Conservation (phyloP, 2,329 filamentous ascomycete genomes). For the Aspergillus ochraceus region DNA sequence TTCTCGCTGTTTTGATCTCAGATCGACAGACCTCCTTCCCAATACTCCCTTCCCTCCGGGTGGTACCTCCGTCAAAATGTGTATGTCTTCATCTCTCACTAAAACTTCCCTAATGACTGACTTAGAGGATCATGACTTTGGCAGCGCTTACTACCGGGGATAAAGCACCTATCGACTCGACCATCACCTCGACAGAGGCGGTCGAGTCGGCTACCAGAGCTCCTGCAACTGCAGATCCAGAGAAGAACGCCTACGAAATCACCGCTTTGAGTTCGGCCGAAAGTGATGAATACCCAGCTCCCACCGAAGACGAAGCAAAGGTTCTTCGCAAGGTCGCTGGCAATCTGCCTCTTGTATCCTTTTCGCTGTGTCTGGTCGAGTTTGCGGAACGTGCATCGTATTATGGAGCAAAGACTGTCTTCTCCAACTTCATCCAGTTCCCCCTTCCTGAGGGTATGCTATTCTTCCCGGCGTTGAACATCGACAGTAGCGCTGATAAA, state of each 20-base stretch:
- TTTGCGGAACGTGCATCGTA: constrained; percentile 63
- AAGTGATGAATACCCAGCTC: constrained; percentile 32
- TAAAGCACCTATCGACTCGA: background rate
- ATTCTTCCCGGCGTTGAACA: constrained; percentile 40
- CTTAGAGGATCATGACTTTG: background rate
- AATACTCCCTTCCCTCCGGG: background rate
- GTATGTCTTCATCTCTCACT: background rate
- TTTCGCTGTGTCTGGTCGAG: constrained; percentile 59
- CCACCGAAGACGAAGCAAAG: constrained; percentile 49
- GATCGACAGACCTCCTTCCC: background rate
- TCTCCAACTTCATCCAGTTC: constrained; percentile 64
- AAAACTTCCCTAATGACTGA: background rate
- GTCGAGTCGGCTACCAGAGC: background rate
- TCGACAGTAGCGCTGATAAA: too few relatives aligned
- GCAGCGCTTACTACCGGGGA: background rate
- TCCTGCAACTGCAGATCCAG: background rate
- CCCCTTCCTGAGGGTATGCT: constrained; percentile 51
- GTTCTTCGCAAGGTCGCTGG: constrained; percentile 54
- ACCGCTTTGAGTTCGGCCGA: background rate
- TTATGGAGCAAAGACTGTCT: constrained; percentile 57
- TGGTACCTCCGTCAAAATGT: background rate
- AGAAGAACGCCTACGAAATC: constrained; percentile 2
- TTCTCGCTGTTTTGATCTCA: background rate
- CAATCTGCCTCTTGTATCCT: constrained; percentile 54
- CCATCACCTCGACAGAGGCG: background rate